A percentile compares a stretch with the other conserved stretches of the same genome.
Conservation (phyloP, 1,284 basidiomycete species). For the Erythrobasidium hasegawianum region DNA sequence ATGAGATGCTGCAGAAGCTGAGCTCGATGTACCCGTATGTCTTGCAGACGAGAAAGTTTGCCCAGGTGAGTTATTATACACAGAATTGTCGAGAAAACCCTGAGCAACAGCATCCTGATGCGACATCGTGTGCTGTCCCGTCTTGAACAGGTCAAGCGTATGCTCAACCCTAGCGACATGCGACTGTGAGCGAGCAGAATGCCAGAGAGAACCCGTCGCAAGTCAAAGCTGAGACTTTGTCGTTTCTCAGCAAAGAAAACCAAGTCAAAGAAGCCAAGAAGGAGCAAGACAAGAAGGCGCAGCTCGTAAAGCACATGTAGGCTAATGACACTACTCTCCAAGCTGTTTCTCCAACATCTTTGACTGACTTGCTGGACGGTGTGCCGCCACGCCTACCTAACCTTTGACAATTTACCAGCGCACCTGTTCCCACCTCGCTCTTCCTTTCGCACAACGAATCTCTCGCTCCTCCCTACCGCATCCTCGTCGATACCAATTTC, state of each 20-base stretch:
- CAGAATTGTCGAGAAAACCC: too few species aligned
- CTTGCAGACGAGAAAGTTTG: constrained; percentile 80
- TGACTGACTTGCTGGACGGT: not conserved
- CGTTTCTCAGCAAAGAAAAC: constrained; percentile 52
- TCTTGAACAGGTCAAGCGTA: constrained; percentile 66
- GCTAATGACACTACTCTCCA: constrained; percentile 30
- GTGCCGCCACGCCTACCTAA: not conserved
- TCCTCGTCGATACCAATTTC: constrained; percentile 97
- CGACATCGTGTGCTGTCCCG: not conserved
- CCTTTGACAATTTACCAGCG: constrained; percentile 54
- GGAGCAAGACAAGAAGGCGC: constrained; percentile 52
- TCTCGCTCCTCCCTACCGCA: constrained; percentile 92
- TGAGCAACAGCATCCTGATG: not conserved
- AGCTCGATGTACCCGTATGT: not conserved
- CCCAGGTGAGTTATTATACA: constrained; percentile 50
- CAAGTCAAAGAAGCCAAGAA: constrained; percentile 54
- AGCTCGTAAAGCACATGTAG: constrained; percentile 56
- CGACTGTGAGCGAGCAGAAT: constrained; percentile 63
- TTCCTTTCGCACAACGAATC: constrained; percentile 96
- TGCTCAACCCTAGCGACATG: constrained; percentile 91
- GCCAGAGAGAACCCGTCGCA: not conserved
- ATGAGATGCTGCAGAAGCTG: not conserved
- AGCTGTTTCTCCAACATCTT: not conserved
- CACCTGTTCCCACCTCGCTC: constrained; percentile 79
- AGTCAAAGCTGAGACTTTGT: constrained; percentile 9